Percentiles rank a stretch among this genome's conserved stretches.
phyloP scores from a whole-genome alignment of 2,329 filamentous ascomycete genomes.

The Talaromyces sp. region DNA sequence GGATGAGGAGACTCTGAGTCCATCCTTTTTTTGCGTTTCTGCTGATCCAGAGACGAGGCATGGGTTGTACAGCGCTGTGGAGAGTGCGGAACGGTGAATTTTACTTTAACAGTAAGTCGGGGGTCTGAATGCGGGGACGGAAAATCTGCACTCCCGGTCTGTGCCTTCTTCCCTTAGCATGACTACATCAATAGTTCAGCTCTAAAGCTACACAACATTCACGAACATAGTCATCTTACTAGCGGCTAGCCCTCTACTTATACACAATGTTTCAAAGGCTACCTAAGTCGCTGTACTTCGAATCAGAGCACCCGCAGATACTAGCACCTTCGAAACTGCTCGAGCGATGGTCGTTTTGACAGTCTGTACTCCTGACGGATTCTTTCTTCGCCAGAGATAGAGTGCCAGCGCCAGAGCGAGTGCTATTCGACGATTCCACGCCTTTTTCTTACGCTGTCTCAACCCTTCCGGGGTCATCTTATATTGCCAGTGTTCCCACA shows the following conservation, averaged over 20 bases:
- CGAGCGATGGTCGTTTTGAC: conserved; percentile 12
- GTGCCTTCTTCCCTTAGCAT: background rate
- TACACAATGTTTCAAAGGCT: background rate
- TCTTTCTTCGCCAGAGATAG: conserved; percentile 17
- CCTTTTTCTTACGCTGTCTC: conserved; percentile 27
- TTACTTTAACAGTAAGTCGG: background rate
- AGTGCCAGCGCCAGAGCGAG: conserved; percentile 23
- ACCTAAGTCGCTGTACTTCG: background rate
- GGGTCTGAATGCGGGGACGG: background rate
- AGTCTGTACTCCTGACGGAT: conserved; percentile 8
- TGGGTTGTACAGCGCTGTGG: background rate
- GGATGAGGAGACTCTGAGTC: conserved; percentile 34
- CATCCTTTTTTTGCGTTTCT: conserved; percentile 23
- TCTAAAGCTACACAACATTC: background rate
- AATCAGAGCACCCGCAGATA: conserved; percentile 16
- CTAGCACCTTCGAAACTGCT: background rate
- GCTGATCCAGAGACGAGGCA: background rate
- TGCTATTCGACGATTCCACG: conserved; percentile 22
- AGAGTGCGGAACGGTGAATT: conserved; percentile 7
- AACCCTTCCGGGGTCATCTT: conserved; percentile 50
- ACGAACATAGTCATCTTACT: background rate
- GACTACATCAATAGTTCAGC: background rate
- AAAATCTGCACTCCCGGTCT: conserved; percentile 6
- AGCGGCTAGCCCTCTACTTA: background rate
- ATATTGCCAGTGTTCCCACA: conserved; percentile 53